These are phyloP conservation scores for Diutina mesorugosa DNA, from an alignment of 1,139 yeast genomes.

Conservation along the genomic window DNA sequence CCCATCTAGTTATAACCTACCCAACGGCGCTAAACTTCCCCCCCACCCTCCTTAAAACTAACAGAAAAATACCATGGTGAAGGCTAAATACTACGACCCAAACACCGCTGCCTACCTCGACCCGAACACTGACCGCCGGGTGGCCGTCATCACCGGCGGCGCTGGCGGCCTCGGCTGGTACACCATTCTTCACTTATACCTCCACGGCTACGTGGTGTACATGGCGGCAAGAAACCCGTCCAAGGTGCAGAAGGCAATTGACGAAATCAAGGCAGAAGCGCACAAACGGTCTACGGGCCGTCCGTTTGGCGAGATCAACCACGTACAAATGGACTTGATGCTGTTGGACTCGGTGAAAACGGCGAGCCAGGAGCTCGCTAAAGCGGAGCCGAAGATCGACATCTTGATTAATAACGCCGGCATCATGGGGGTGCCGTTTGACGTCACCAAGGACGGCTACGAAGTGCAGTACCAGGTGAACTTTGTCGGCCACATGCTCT, in stretches of 20 bases:
- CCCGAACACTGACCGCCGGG: constrained; percentile 32
- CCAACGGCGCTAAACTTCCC: too few relatives aligned
- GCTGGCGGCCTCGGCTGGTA: constrained; percentile 73
- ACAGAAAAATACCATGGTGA: too few relatives aligned
- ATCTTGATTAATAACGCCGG: constrained; percentile 31
- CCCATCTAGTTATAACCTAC: too few relatives aligned
- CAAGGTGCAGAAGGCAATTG: constrained; percentile 47
- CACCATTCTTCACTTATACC: constrained; percentile 59
- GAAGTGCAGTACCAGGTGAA: constrained; percentile 33
- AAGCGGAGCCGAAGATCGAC: constrained; percentile 18
- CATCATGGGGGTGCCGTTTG: constrained; percentile 25
- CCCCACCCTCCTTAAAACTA: too few relatives aligned
- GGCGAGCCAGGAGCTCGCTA: constrained; percentile 16
- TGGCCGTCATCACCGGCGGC: constrained; percentile 70
- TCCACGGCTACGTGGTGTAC: constrained; percentile 69
- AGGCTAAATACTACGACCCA: constrained; percentile 11
- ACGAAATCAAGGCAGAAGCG: constrained; percentile 44
- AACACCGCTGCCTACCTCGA: constrained; percentile 22
- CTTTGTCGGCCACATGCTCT: constrained; percentile 20
- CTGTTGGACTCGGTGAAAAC: constrained; percentile 17
- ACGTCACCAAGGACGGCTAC: constrained; percentile 22
- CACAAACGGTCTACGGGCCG: constrained; percentile 14
- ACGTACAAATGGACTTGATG: constrained; percentile 20
- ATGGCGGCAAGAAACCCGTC: constrained; percentile 54
- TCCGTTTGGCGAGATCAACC: constrained; percentile 17